Evolutionary conservation across 176 grass and related monocot genomes (phyloP).

Genomic region (Paspalum notatum): DNA sequence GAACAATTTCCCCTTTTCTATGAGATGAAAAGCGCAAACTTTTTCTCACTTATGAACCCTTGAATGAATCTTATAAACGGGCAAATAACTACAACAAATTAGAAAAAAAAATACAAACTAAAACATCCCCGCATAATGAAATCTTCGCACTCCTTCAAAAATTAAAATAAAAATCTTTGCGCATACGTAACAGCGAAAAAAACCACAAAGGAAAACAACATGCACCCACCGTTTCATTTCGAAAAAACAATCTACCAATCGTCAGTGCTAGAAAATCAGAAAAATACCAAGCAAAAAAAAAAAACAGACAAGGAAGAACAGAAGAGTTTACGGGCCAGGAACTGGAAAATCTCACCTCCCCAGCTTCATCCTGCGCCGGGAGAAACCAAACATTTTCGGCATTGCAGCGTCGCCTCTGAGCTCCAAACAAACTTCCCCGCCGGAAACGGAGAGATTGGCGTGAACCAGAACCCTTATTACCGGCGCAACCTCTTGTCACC

Average conservation of each 20-base stretch:
- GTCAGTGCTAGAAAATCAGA: background rate
- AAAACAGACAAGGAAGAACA: background rate
- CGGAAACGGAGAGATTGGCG: background rate
- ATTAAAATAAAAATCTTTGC: too few species aligned
- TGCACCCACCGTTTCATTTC: too few species aligned
- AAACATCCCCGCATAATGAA: too few species aligned
- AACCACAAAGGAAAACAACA: background rate
- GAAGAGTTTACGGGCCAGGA: background rate
- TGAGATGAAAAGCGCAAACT: background rate
- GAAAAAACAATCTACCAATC: background rate
- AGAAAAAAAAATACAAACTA: too few species aligned
- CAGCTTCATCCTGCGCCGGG: slow-evolving; percentile 81
- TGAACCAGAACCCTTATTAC: slow-evolving; percentile 24
- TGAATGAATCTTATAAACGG: slow-evolving; percentile 2
- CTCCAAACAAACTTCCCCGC: background rate
- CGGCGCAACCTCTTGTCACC: slow-evolving; percentile 30
- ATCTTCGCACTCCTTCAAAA: too few species aligned
- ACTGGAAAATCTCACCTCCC: slow-evolving; percentile 64
- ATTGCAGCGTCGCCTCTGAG: slow-evolving; percentile 39
- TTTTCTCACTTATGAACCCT: background rate
- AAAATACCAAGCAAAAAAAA: background rate
- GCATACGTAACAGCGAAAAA: background rate
- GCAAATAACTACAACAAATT: background rate
- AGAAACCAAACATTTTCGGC: slow-evolving; percentile 98
- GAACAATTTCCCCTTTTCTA: background rate